Base-by-base conservation (phyloP, 345 rosid genomes). In the Balakata baccata region DNA sequence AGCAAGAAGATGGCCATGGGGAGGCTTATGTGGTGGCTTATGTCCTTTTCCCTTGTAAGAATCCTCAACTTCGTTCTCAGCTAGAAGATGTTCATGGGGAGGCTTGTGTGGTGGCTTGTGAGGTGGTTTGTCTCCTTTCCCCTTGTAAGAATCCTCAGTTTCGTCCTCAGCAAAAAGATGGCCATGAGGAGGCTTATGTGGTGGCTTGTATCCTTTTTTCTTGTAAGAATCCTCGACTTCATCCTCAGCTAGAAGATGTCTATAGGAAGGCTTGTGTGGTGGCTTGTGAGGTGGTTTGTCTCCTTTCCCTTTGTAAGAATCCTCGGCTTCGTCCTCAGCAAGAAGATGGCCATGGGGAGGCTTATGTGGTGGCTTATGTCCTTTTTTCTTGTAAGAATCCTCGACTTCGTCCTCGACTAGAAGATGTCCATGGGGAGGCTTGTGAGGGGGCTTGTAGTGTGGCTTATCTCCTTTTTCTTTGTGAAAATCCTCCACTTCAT, bases 51-150 rank as follows among this genome's bases (percentile, higher is more conserved):
- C 61, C 39, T 68, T 61, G 25, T 71, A 22, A 1, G 51, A 56
- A 46, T 77, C 80, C 23, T 71, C 75, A 1, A 66, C 49, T 39
- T 23, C 41, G 3, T 77, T 71, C 46, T 70, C 74, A 22, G 47
- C 51, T 41, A 69, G 43, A 70, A 70, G 45, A 45, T 69, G 79
- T 20, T 74, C 70, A 46, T 52, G 64, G 5, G 74, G 79, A 29
- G 77, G 70, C 67, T 64, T 74, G 57, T 74, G 34, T 29, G 70
- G 70, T 25, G 70, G 62, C 75, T 74, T 59, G 54, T 76, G 79
- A 20, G 54, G 70, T 13, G 76, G 82, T 57, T 71, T 49, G 71
- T 43, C 7, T 43, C 47, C 47, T 43, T 43, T 43, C 10, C 47
- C 47, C 47, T 43, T 43, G 9, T 43, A 1, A 10, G 47, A 43